A percentile compares a stretch with the other conserved stretches of the same genome.
Evolutionary conservation across 2,329 filamentous ascomycete genomes (phyloP).

Genomic region (Xylogone sp.): DNA sequence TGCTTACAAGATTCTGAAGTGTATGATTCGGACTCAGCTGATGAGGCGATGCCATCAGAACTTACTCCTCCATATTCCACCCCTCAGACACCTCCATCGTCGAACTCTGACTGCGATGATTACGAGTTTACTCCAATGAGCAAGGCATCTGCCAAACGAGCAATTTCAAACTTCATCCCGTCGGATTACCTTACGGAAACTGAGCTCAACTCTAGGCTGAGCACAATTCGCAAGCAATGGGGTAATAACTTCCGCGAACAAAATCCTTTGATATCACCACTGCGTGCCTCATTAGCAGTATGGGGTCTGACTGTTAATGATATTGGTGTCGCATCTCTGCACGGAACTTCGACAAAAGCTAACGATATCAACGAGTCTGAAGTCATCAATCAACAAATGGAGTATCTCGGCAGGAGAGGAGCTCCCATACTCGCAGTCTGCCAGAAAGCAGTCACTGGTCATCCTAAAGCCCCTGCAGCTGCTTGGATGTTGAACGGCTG

Average conservation of each 20-base stretch:
- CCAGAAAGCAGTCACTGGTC: slow-evolving; percentile 97
- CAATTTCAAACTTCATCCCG: too few relatives aligned
- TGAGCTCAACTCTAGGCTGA: too few relatives aligned
- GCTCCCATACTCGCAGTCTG: slow-evolving; percentile 92
- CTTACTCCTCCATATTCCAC: too few relatives aligned
- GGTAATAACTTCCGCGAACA: slow-evolving; percentile 98
- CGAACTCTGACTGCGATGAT: too few relatives aligned
- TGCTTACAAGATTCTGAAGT: too few relatives aligned
- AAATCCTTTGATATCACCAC: slow-evolving; percentile 82
- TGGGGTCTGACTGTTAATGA: slow-evolving; percentile 97
- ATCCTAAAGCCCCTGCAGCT: slow-evolving; percentile 95
- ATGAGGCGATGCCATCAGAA: too few relatives aligned
- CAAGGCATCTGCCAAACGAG: too few relatives aligned
- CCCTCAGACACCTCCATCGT: too few relatives aligned
- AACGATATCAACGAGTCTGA: slow-evolving; percentile 99
- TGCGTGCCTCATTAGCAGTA: slow-evolving; percentile 91
- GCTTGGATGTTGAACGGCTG: slow-evolving; percentile 99
- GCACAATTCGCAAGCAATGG: too few relatives aligned
- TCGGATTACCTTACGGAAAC: too few relatives aligned
- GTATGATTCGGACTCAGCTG: too few relatives aligned
- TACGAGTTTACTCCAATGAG: too few relatives aligned
- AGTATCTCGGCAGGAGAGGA: slow-evolving; percentile 90
- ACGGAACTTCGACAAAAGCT: slow-evolving; percentile 92
- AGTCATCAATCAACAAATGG: slow-evolving; percentile 90
- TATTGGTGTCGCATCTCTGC: slow-evolving; percentile 88